A percentile compares a stretch with the other conserved stretches of the same genome.
phyloP scores from a whole-genome alignment of 768 basidiomycete genomes.

The Psilocybe cubensis region DNA sequence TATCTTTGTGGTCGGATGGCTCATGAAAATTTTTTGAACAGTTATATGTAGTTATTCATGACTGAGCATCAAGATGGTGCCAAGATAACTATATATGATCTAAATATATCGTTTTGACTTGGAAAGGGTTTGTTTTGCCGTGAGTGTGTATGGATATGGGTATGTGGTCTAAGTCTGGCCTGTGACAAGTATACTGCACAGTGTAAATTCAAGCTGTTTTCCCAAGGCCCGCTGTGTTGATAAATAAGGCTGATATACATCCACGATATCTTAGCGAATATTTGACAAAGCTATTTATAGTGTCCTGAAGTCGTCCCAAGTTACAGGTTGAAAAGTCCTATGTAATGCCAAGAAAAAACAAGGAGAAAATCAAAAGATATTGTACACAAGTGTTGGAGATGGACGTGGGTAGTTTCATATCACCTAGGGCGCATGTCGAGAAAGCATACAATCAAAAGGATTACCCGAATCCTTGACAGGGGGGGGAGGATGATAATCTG shows the following conservation, averaged over 20 bases:
- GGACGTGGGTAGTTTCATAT: neutral
- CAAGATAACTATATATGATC: neutral
- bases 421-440: neutral
- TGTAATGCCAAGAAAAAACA: neutral
- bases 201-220: too few relatives aligned
- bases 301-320: neutral
- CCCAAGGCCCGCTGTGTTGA: too few relatives aligned
- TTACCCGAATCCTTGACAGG: slow-evolving; percentile 1
- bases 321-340: neutral
- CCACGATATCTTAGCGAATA: neutral
- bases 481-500: neutral
- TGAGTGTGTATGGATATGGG: neutral
- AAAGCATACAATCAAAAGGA: neutral
- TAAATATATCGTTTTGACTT: neutral
- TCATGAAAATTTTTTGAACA: neutral
- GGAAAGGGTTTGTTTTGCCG: neutral
- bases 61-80: neutral
- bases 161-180: neutral
- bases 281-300: neutral
- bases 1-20: neutral
- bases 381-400: neutral
- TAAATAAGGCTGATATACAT: neutral
- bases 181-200: too few relatives aligned
- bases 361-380: neutral
- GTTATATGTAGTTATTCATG: too few relatives aligned